Percentiles rank a stretch among this genome's conserved stretches.
These are phyloP conservation scores for Ophiostoma montium DNA, from an alignment of 2,329 filamentous ascomycete species.

Conservation along the genomic window DNA sequence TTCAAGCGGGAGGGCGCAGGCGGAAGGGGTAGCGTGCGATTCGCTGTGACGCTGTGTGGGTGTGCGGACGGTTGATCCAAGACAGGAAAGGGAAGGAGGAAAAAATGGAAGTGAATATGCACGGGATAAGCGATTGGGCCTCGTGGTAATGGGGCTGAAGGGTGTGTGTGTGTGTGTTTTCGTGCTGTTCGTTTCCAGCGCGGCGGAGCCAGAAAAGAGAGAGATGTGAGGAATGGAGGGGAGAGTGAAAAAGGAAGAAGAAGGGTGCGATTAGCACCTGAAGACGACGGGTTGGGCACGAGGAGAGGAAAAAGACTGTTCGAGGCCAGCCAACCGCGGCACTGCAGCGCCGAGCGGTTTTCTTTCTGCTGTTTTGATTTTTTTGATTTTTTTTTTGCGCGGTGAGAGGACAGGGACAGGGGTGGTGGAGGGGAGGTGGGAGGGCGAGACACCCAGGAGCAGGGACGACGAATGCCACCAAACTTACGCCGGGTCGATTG, in stretches of 20 bases:
- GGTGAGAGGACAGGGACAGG: conserved; percentile 4
- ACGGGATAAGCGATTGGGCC: conserved; percentile 3
- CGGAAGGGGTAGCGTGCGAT: not conserved
- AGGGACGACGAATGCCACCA: not conserved
- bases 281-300: conserved; percentile 3
- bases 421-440: not conserved
- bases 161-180: not conserved
- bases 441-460: not conserved
- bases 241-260: not conserved
- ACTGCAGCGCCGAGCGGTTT: not conserved
- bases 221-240: not conserved
- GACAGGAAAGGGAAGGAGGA: not conserved
- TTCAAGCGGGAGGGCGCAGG: not conserved
- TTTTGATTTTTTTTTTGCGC: not conserved
- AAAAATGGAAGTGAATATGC: not conserved
- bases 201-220: not conserved
- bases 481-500: not conserved
- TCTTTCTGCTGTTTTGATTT: not conserved
- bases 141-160: conserved; percentile 3
- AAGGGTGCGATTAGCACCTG: not conserved
- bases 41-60: not conserved
- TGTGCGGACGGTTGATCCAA: not conserved
- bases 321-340: not conserved
- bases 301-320: not conserved
- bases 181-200: not conserved